Evolutionary conservation across 371 early-diverging fungal genomes (phyloP), one percentile per base, ranked within the genome.

Genomic region (Mucor lusitanicus): DNA sequence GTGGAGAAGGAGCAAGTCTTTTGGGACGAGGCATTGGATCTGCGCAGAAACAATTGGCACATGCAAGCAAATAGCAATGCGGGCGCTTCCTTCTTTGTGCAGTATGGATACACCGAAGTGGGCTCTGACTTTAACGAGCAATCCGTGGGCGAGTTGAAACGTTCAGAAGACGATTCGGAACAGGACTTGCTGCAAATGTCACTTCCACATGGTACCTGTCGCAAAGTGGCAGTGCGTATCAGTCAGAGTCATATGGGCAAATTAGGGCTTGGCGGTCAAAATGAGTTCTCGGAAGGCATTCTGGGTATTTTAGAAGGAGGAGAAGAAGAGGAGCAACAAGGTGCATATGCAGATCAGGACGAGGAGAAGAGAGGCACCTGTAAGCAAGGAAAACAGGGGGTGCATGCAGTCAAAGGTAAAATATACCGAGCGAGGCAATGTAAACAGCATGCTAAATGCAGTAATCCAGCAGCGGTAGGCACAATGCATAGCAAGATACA

Each of bases 21-120:
- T 66, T 91, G 92, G 92, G 84, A 80, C 19, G 85, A 87, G 15
- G 90, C 91, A 7, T 79, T 89, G 58, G 83, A 82, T 62, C 65
- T 91, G 37, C 74, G 90, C 44, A 77, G 84, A 40, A 86, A 89
- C 59, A 84, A 87, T 66, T 91, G 92, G 92, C 70, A 85, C 42
- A 85, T 91, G 64, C 86, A 85, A 63, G 82, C 89, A 11, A 80
- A 75, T 13, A 76, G 63, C 21, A 60, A 48, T 32, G 30, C 68
- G 30, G 74, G 68, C n/a, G 61, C 73, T 6, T 63, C 75, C 28
- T 71, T 76, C 15, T 77, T 73, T 65, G 79, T 88, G 5, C 86
- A 85, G 6, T 88, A 88, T 71, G 88, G 88, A 27, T 88, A 85
- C 63, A 64, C 79, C 23, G 88, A 88, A 57, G 74, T 67, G 27